These are phyloP conservation scores for Apiotrichum montevideense DNA, from an alignment of 1,284 basidiomycete genomes.

Conservation along the genomic window DNA sequence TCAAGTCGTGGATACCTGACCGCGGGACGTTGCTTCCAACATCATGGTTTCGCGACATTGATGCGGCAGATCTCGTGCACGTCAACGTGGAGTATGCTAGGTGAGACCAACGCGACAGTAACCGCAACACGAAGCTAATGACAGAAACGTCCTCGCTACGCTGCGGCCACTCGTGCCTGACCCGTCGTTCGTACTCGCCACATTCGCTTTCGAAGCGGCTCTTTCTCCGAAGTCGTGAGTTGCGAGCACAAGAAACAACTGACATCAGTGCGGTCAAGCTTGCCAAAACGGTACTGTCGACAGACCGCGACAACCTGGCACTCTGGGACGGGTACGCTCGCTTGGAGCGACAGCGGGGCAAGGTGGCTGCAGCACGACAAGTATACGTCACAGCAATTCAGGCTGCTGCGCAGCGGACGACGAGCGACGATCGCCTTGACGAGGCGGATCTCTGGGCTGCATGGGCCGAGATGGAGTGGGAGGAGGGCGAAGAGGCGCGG, in stretches of 20 bases:
- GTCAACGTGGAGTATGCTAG: slow-evolving; percentile 34
- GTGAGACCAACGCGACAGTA: slow-evolving; percentile 10
- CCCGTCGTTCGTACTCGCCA: slow-evolving; percentile 40
- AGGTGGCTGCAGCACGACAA: slow-evolving; percentile 67
- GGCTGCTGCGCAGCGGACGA: slow-evolving; percentile 23
- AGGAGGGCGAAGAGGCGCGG: slow-evolving; percentile 18
- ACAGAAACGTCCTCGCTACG: slow-evolving; percentile 28
- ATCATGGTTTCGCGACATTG: slow-evolving; percentile 44
- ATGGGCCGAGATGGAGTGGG: slow-evolving; percentile 80
- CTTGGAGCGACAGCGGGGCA: slow-evolving; percentile 66
- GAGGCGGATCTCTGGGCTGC: slow-evolving; percentile 65
- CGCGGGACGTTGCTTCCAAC: slow-evolving; percentile 20
- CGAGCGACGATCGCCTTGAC: slow-evolving; percentile 17
- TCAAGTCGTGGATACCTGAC: slow-evolving; percentile 33
- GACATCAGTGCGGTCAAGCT: slow-evolving; percentile 50
- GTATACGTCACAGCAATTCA: slow-evolving; percentile 63
- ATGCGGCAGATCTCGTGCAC: slow-evolving; percentile 25
- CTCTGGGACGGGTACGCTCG: slow-evolving; percentile 79
- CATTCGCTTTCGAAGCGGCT: slow-evolving; percentile 43
- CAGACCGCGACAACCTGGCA: slow-evolving; percentile 58
- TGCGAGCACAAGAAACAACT: background rate
- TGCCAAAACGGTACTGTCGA: slow-evolving; percentile 64
- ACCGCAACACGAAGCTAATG: background rate
- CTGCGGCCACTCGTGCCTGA: slow-evolving; percentile 37
- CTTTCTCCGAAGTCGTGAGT: slow-evolving; percentile 32